Percentiles rank a stretch among this genome's conserved stretches.
These are phyloP conservation scores for Rhododendron williamsianum DNA, from an alignment of 148 eudicot species.

Conservation along the genomic window DNA sequence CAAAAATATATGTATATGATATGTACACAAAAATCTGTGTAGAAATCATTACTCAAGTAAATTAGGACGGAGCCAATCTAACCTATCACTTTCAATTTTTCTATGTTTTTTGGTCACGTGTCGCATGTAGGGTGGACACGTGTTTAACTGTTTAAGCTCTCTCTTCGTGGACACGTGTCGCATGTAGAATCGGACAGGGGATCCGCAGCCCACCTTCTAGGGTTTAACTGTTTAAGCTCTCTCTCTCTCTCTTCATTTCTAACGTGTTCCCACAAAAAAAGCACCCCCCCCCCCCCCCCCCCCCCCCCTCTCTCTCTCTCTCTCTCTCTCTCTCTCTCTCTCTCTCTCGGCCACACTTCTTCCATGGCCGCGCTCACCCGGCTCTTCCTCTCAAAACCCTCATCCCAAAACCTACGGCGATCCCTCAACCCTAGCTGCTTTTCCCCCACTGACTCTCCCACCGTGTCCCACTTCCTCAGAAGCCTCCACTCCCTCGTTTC, in stretches of 20 bases:
- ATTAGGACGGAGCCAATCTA: too few relatives aligned
- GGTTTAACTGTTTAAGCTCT: background rate
- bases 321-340: background rate
- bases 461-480: conserved; percentile 14
- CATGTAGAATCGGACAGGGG: too few relatives aligned
- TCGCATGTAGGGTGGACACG: too few relatives aligned
- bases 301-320: background rate
- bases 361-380: conserved; percentile 27
- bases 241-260: background rate
- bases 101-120: too few relatives aligned
- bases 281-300: background rate
- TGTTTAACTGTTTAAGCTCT: too few relatives aligned
- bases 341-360: background rate
- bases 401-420: conserved; percentile 7
- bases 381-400: conserved; percentile 21
- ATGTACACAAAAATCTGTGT: too few relatives aligned
- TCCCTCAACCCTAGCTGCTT: background rate
- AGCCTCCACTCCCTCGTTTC: conserved; percentile 13
- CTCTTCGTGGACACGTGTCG: too few relatives aligned
- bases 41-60: too few relatives aligned
- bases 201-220: background rate
- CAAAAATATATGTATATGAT: too few relatives aligned
- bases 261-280: too few relatives aligned
- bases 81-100: too few relatives aligned
- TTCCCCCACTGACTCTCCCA: background rate